These are phyloP conservation scores for Lentinula guzmanii DNA, from an alignment of 768 basidiomycete genomes.

Conservation along the genomic window DNA sequence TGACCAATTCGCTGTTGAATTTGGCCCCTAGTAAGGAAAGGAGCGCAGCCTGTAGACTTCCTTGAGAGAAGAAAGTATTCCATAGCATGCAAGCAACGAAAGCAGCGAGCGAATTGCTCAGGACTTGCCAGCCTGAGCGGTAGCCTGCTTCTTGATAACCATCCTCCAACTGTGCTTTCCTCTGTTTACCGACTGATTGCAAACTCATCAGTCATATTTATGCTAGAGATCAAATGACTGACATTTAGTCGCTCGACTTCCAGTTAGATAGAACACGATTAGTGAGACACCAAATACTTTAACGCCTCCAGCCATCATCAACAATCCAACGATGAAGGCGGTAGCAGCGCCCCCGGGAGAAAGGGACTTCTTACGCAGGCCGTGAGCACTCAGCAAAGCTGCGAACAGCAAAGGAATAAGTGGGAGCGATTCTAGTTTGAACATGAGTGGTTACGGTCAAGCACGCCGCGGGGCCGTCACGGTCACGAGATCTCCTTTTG, in stretches of 20 bases:
- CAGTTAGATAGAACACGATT: constrained; percentile 74
- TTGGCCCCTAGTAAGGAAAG: constrained; percentile 20
- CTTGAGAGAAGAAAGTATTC: constrained; percentile 49
- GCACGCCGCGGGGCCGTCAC: too few relatives aligned
- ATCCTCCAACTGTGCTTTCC: constrained; percentile 73
- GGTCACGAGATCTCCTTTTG: too few relatives aligned
- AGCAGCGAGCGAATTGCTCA: constrained; percentile 73
- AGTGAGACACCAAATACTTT: constrained; percentile 60
- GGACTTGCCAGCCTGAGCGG: constrained; percentile 73
- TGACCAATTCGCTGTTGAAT: background rate
- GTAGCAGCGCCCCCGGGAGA: constrained; percentile 71
- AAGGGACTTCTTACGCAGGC: constrained; percentile 67
- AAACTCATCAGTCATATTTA: background rate
- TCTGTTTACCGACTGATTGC: constrained; percentile 60
- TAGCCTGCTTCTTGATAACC: constrained; percentile 73
- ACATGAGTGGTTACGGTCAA: constrained; percentile 14
- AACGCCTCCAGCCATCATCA: constrained; percentile 63
- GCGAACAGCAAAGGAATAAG: constrained; percentile 42
- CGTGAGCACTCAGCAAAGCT: constrained; percentile 56
- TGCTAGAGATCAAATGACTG: constrained; percentile 16
- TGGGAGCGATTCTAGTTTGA: constrained; percentile 38
- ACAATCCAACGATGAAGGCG: constrained; percentile 72
- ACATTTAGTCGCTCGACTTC: constrained; percentile 82
- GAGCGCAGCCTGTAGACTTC: constrained; percentile 31
- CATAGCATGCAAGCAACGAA: constrained; percentile 55